phyloP scores from a whole-genome alignment of 768 basidiomycete species.

The Russula earlei region DNA sequence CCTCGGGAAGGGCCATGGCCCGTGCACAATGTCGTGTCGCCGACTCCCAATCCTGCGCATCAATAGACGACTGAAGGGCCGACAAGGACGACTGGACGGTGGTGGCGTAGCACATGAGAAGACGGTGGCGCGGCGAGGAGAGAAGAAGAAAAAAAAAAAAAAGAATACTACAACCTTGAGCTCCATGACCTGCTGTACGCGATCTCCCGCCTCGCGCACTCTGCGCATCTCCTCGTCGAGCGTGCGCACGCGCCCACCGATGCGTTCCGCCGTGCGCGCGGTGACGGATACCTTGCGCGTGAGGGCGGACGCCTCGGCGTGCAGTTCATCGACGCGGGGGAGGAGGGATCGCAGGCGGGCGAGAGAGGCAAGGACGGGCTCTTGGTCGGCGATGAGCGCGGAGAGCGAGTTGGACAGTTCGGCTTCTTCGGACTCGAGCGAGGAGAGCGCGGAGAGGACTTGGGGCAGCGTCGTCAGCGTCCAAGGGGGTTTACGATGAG shows the following conservation, averaged over 20 bases:
- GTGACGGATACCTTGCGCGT: constrained; percentile 55
- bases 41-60: constrained; percentile 87
- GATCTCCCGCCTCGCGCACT: constrained; percentile 83
- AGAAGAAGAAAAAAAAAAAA: not conserved
- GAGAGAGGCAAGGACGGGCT: constrained; percentile 56
- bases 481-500: constrained; percentile 20
- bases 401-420: constrained; percentile 67
- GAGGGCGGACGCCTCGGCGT: constrained; percentile 46
- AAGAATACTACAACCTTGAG: constrained; percentile 73
- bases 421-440: constrained; percentile 67
- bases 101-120: not conserved
- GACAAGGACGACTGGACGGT: constrained; percentile 51
- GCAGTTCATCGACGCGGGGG: constrained; percentile 55
- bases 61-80: constrained; percentile 51
- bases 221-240: constrained; percentile 92
- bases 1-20: constrained; percentile 75
- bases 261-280: constrained; percentile 72
- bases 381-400: constrained; percentile 55
- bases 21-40: constrained; percentile 86
- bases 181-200: constrained; percentile 89
- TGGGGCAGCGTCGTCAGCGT: constrained; percentile 54
- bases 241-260: constrained; percentile 82
- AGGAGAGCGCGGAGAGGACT: constrained; percentile 65
- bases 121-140: not conserved
- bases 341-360: constrained; percentile 49